Percentiles rank a stretch among this genome's conserved stretches.
Conservation (phyloP, 345 rosid species). For the Brassica rapa region DNA sequence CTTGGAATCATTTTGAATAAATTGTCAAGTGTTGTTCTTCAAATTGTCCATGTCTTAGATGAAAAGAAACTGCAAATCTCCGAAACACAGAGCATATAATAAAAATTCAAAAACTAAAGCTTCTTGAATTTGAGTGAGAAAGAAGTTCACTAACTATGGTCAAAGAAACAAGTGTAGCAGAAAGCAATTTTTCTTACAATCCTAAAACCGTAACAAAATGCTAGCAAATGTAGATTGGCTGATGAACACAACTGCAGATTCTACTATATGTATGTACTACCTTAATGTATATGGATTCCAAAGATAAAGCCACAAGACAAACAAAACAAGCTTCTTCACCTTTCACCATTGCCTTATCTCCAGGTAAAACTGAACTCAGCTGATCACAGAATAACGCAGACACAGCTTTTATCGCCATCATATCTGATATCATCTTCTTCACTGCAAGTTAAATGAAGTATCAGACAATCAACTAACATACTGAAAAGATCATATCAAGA, state of each 20-base stretch:
- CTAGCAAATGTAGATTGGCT: conserved; percentile 20
- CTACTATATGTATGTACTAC: conserved; percentile 36
- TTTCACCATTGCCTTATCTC: conserved; percentile 10
- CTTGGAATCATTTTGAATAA: not conserved
- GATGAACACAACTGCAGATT: conserved; percentile 16
- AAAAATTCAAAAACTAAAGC: too few relatives aligned
- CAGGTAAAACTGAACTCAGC: not conserved
- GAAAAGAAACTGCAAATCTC: too few relatives aligned
- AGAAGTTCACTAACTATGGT: not conserved
- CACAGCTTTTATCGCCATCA: conserved; percentile 48
- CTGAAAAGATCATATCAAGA: conserved; percentile 3
- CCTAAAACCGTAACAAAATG: too few relatives aligned
- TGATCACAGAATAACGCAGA: conserved; percentile 58
- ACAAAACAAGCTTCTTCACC: conserved; percentile 18
- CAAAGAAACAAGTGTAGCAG: too few relatives aligned
- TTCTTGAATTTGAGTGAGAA: too few relatives aligned
- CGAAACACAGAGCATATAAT: too few relatives aligned
- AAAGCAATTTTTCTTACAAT: too few relatives aligned
- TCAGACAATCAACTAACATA: conserved; percentile 15
- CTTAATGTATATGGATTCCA: conserved; percentile 25
- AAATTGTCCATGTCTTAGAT: not conserved
- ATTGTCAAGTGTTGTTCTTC: not conserved
- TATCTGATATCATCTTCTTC: conserved; percentile 52
- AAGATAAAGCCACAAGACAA: conserved; percentile 7
- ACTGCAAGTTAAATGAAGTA: conserved; percentile 38